Percentiles rank a stretch among this genome's conserved stretches.
Conservation (phyloP, 306 rosid genomes). For the Vigna radiata region DNA sequence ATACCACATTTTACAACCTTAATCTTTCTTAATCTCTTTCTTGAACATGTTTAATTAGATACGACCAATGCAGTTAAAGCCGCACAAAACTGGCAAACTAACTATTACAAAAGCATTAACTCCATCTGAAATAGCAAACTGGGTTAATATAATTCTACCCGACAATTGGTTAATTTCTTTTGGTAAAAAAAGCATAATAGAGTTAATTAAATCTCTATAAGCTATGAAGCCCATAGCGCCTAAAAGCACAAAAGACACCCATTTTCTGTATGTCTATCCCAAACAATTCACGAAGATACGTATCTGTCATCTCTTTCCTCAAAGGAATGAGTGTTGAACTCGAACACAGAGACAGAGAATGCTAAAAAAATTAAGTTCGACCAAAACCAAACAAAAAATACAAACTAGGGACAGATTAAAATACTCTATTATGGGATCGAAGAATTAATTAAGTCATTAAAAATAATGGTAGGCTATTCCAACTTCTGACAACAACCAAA, state of each 20-base stretch:
- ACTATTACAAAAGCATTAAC: not conserved
- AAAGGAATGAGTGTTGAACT: not conserved
- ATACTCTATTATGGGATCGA: no score
- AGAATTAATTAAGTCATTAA: not conserved
- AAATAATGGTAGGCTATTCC: conserved; percentile 2
- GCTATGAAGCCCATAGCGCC: conserved; percentile 2
- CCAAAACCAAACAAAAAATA: no score
- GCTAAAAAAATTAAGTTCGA: no score
- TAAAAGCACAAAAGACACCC: not conserved
- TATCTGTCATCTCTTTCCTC: conserved; percentile 10
- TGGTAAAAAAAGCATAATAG: not conserved
- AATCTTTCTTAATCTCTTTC: conserved; percentile 9
- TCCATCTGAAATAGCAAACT: conserved; percentile 3
- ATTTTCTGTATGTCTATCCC: conserved; percentile 26
- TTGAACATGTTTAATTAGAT: conserved; percentile 17
- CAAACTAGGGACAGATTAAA: no score
- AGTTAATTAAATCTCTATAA: conserved; percentile 1
- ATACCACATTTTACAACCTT: conserved; percentile 22
- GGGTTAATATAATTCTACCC: conserved; percentile 3
- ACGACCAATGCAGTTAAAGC: conserved; percentile 8
- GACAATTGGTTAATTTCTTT: not conserved
- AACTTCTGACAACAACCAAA: conserved; percentile 5
- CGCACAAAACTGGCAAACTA: conserved; percentile 6
- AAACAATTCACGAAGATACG: not conserved
- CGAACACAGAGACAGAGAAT: not conserved